Evolutionary conservation across 169 alveolate species (phyloP), one percentile per base, ranked within the genome.

Genomic region (Cryptosporidium canis): DNA sequence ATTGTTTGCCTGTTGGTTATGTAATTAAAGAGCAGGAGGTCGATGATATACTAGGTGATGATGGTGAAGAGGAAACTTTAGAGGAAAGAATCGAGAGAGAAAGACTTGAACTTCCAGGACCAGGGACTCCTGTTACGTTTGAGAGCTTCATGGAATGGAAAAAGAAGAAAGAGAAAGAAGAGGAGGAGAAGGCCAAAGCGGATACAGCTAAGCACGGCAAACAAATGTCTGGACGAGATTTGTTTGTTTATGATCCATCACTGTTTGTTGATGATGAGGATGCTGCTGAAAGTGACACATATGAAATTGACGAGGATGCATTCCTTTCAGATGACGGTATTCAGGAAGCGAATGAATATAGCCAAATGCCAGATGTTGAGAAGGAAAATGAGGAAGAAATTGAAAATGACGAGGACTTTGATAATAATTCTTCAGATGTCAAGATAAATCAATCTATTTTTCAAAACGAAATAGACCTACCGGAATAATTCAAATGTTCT

Each of bases 1-100:
- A 98, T 91, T 95, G 98, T 83, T 94, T 98, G 29, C 99, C 99
- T 4, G 96, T 95, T 67, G 99, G 99, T 67, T 94, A 91, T 85
- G 92, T 94, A 4, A 53, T 94, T 47, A 90, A 91, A 43, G 95
- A 92, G 35, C 67, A 90, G 83, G 93, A 94, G 65, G 85, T 85
- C 24, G 87, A 85, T 9, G 83, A 83, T 61, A 72, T 83, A 8
- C 47, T 84, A 3, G 90, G 44, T 18, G 68, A 53, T 1, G 95
- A 91, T 48, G 97, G 93, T 55, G 97, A 95, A 24, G 97, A 96
- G 53, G 92, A 83, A 71, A 93, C 97, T 65, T 58, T 97, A 41
- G 99, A 98, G 91, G 98, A 96, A 56, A 90, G 91, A 53, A 95
- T 98, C 53, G 99, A 98, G 92, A 95, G 95, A 85, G 96, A 96